phyloP scores from a whole-genome alignment of 2,329 filamentous ascomycete genomes.

The Calonectria montana region DNA sequence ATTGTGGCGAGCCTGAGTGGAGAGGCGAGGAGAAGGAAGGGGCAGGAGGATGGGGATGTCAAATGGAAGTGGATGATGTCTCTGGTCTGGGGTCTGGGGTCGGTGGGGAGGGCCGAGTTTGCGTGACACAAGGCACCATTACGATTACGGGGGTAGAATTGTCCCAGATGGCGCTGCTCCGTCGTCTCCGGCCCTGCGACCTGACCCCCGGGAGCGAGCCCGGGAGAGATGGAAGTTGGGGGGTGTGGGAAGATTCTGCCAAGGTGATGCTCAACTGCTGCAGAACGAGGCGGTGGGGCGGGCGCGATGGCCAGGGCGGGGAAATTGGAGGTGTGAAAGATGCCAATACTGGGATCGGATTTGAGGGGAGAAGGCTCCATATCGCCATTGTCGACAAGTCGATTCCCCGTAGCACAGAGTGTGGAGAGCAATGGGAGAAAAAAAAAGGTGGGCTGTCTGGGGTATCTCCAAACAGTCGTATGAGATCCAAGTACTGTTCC shows the following conservation, averaged over 20 bases:
- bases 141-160: constrained; percentile 2
- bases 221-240: constrained; percentile 10
- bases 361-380: constrained; percentile 7
- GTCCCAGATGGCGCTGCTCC: neutral
- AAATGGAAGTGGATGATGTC: constrained; percentile 8
- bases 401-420: constrained; percentile 19
- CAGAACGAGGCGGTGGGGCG: constrained; percentile 38
- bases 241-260: constrained; percentile 1
- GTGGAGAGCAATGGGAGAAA: constrained; percentile 15
- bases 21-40: constrained; percentile 14
- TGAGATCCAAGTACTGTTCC: neutral
- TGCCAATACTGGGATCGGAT: neutral
- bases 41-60: constrained; percentile 13
- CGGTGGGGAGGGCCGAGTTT: neutral
- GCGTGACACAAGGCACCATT: constrained; percentile 11
- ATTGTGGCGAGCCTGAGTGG: constrained; percentile 11
- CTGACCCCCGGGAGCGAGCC: neutral
- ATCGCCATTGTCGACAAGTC: neutral
- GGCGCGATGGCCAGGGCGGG: constrained; percentile 45
- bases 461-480: constrained; percentile 25
- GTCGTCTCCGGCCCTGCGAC: neutral
- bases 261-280: constrained; percentile 17
- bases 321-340: constrained; percentile 43
- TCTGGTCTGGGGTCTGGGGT: constrained; percentile 12
- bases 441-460: constrained; percentile 15